Evolutionary conservation across 257 asterid species (phyloP).

Genomic region (Capsicum rhomboideum): DNA sequence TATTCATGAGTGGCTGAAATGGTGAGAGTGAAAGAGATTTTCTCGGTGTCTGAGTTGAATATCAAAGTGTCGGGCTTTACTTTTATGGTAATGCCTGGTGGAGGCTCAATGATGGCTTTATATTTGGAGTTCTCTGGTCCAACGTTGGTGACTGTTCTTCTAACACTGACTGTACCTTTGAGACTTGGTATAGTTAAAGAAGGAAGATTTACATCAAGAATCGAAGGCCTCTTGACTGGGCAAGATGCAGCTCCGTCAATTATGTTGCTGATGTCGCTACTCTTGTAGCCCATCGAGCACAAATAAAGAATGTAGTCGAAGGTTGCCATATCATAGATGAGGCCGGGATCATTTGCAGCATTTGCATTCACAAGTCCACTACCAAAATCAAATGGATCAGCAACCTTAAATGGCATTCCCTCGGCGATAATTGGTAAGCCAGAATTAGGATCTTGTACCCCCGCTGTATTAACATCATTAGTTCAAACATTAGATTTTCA

Average conservation of each 20-base stretch:
- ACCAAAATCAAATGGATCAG: slow-evolving; percentile 25
- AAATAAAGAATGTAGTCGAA: slow-evolving; percentile 24
- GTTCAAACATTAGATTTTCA: background rate
- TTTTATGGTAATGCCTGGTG: slow-evolving; percentile 17
- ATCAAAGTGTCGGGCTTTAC: slow-evolving; percentile 28
- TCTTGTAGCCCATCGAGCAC: slow-evolving; percentile 22
- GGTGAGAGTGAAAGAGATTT: slow-evolving; percentile 26
- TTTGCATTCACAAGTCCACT: slow-evolving; percentile 24
- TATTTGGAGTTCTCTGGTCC: slow-evolving; percentile 27
- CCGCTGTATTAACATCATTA: background rate
- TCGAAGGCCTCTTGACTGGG: slow-evolving; percentile 6
- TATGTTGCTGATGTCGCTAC: slow-evolving; percentile 13
- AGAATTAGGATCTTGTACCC: slow-evolving; percentile 7
- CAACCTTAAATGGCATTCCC: slow-evolving; percentile 9
- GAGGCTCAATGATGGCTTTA: slow-evolving; percentile 31
- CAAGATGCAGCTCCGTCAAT: slow-evolving; percentile 17
- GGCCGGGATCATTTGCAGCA: slow-evolving; percentile 19
- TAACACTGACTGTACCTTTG: slow-evolving; percentile 8
- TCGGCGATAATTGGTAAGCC: slow-evolving; percentile 22
- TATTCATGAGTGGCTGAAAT: slow-evolving; percentile 18
- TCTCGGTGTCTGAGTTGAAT: slow-evolving; percentile 21
- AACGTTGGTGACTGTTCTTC: slow-evolving; percentile 38
- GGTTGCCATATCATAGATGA: slow-evolving; percentile 20
- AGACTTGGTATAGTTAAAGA: slow-evolving; percentile 35
- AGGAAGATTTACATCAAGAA: slow-evolving; percentile 37